Evolutionary conservation across 2,329 filamentous ascomycete species (phyloP).

Genomic region (Apiospora malaysiana): DNA sequence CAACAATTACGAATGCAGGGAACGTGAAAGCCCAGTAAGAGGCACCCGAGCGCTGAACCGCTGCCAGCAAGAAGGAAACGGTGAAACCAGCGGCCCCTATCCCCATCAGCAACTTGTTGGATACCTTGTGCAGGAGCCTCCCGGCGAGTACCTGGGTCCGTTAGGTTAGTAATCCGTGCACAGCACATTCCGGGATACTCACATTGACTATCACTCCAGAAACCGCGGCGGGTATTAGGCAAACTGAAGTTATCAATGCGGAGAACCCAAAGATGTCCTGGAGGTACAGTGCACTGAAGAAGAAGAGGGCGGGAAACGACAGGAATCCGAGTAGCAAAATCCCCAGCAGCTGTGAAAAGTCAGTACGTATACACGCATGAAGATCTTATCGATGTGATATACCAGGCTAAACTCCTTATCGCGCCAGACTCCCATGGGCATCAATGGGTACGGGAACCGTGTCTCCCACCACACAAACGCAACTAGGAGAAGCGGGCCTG

Average conservation of each 20-base stretch:
- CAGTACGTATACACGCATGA: neutral
- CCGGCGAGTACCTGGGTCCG: conserved; percentile 52
- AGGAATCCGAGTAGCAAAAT: conserved; percentile 59
- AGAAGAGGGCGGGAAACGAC: conserved; percentile 64
- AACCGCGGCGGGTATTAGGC: conserved; percentile 69
- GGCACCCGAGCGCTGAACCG: conserved; percentile 59
- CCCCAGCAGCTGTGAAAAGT: neutral
- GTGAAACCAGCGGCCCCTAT: conserved; percentile 48
- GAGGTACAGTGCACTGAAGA: conserved; percentile 71
- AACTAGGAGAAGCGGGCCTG: conserved; percentile 62
- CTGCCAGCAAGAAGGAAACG: conserved; percentile 54
- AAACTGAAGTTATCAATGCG: conserved; percentile 64
- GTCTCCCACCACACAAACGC: conserved; percentile 69
- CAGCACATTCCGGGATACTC: neutral
- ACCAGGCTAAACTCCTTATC: conserved; percentile 70
- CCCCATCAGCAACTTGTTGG: conserved; percentile 67
- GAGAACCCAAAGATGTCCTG: conserved; percentile 60
- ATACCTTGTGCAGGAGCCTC: conserved; percentile 65
- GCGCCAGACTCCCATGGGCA: conserved; percentile 62
- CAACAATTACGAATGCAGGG: conserved; percentile 48
- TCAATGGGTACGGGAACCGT: conserved; percentile 53
- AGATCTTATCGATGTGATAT: conserved; percentile 29
- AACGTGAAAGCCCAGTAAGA: conserved; percentile 35
- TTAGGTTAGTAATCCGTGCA: neutral
- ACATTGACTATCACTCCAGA: conserved; percentile 68